phyloP scores from a whole-genome alignment of 2,329 filamentous ascomycete species.

The Trichoderma afroharzianum region DNA sequence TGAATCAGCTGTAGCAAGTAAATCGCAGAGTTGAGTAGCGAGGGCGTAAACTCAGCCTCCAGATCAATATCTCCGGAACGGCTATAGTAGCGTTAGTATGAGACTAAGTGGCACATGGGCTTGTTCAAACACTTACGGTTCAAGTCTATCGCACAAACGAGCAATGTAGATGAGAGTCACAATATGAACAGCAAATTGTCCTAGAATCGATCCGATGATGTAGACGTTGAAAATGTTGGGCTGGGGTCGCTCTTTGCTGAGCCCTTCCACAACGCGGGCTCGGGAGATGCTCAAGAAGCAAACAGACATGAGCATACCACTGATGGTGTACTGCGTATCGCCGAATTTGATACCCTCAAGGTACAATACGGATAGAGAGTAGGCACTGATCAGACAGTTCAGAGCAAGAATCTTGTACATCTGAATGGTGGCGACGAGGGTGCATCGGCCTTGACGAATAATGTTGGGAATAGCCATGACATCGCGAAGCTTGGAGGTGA shows the following conservation, averaged over 20 bases:
- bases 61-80: slow-evolving; percentile 69
- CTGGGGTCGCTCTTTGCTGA: slow-evolving; percentile 95
- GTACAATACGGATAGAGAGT: slow-evolving; percentile 93
- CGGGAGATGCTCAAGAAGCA: slow-evolving; percentile 99
- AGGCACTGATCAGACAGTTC: slow-evolving; percentile 96
- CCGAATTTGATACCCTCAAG: slow-evolving; percentile 99
- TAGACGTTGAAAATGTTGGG: slow-evolving; percentile 99
- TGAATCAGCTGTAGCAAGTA: slow-evolving; percentile 98
- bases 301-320: slow-evolving; percentile 99
- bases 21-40: slow-evolving; percentile 91
- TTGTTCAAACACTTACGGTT: slow-evolving; percentile 62
- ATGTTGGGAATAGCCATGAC: slow-evolving; percentile 98
- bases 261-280: slow-evolving; percentile 87
- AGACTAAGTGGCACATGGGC: accelerated
- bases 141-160: slow-evolving; percentile 77
- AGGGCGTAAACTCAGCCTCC: slow-evolving; percentile 90
- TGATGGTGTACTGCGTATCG: slow-evolving; percentile 96
- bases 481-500: slow-evolving; percentile 95
- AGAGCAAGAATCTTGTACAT: slow-evolving; percentile 99
- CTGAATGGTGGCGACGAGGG: slow-evolving; percentile 95
- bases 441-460: slow-evolving; percentile 95
- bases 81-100: slow-evolving; percentile 28
- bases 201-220: slow-evolving; percentile 95
- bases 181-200: slow-evolving; percentile 95
- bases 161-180: slow-evolving; percentile 92